A percentile compares a stretch with the other conserved stretches of the same genome.
These are phyloP conservation scores for Pyricularia sp. DNA, from an alignment of 2,329 filamentous ascomycete species.

Conservation along the genomic window DNA sequence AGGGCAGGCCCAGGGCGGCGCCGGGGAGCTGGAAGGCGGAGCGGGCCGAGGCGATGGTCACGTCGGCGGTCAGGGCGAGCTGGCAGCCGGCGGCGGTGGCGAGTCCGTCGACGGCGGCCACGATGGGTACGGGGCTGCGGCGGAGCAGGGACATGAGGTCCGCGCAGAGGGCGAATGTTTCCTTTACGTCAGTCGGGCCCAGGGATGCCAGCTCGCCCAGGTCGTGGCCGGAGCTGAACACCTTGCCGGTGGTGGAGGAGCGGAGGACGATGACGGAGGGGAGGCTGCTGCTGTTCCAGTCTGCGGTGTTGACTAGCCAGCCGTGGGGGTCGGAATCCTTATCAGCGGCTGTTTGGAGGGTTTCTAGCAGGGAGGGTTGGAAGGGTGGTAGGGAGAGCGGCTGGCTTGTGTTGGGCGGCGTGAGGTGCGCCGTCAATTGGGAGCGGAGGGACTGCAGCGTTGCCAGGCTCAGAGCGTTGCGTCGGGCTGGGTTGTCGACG, in stretches of 20 bases:
- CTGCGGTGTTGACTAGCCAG: constrained; percentile 18
- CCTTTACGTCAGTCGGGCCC: constrained; percentile 6
- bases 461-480: constrained; percentile 17
- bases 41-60: constrained; percentile 16
- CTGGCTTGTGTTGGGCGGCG: constrained; percentile 12
- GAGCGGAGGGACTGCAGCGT: constrained; percentile 15
- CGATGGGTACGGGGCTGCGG: constrained; percentile 19
- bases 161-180: constrained; percentile 19
- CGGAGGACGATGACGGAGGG: constrained; percentile 23
- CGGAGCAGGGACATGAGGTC: constrained; percentile 22
- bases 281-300: constrained; percentile 16
- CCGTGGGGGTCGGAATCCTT: constrained; percentile 4
- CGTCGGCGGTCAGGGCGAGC: constrained; percentile 21
- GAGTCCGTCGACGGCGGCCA: constrained; percentile 20
- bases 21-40: constrained; percentile 19
- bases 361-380: constrained; percentile 11
- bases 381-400: constrained; percentile 19
- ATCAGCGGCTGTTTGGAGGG: constrained; percentile 9
- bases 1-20: constrained; percentile 20
- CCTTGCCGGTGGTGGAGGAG: constrained; percentile 11
- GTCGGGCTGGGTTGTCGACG: constrained; percentile 14
- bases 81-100: constrained; percentile 23
- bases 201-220: constrained; percentile 16
- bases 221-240: constrained; percentile 23
- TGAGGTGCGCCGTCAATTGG: constrained; percentile 16